Evolutionary conservation across 345 rosid species (phyloP).

Genomic region (Camelina laxa): DNA sequence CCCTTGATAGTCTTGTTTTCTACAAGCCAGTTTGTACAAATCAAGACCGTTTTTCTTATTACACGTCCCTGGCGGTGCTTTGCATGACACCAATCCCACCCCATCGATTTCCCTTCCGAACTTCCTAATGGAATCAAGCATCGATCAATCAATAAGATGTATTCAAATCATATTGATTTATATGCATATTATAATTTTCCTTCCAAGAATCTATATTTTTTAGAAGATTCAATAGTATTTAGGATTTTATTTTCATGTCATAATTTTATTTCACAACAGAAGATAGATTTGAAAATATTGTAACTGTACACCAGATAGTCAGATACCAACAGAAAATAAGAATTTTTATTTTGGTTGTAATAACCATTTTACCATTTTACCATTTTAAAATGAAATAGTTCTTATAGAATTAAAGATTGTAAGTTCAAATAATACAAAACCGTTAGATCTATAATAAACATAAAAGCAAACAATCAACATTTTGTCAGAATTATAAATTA

Average conservation of each 20-base stretch:
- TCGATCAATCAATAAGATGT: background rate
- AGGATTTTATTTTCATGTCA: background rate
- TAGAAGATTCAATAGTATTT: background rate
- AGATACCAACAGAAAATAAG: background rate
- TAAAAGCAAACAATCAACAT: background rate
- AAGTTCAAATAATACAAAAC: background rate
- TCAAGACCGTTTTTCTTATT: no score
- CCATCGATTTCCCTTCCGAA: no score
- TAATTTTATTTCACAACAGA: background rate
- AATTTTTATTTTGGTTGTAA: background rate
- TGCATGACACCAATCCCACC: no score
- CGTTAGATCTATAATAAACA: background rate
- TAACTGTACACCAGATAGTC: background rate
- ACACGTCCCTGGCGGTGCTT: no score
- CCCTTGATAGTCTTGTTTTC: no score
- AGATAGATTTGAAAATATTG: background rate
- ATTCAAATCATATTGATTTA: background rate
- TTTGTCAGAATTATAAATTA: background rate
- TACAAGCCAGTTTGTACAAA: no score
- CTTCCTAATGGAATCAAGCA: background rate
- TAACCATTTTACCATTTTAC: background rate
- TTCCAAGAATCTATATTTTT: background rate
- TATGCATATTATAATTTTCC: background rate
- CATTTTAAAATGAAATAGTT: background rate
- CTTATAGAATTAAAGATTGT: background rate